phyloP scores from a whole-genome alignment of 2,329 filamentous ascomycete species.

The Grosmannia penicillata region DNA sequence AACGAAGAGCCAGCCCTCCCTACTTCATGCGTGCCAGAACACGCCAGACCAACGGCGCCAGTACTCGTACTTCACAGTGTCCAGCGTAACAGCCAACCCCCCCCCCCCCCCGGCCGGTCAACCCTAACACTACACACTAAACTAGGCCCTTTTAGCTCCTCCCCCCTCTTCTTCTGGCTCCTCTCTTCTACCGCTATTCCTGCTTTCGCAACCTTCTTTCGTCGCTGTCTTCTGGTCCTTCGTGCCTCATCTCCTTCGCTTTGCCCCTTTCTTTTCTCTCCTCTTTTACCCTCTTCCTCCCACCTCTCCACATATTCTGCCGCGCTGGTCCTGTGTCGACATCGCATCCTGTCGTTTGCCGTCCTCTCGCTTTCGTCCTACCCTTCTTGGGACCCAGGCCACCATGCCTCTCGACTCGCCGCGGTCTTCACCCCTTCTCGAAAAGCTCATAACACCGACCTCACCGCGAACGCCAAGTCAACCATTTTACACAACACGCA shows the following conservation, averaged over 20 bases:
- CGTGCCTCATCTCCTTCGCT: not conserved
- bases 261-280: not conserved
- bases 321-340: no score
- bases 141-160: not conserved
- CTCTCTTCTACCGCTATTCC: not conserved
- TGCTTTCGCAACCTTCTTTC: not conserved
- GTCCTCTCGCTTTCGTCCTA: not conserved
- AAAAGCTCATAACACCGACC: constrained; percentile 7
- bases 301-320: no score
- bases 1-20: no score
- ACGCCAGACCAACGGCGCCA: no score
- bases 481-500: not conserved
- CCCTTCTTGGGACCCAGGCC: not conserved
- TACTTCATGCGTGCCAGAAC: no score
- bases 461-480: constrained; percentile 4
- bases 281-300: not conserved
- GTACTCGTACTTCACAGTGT: no score
- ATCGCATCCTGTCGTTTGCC: no score
- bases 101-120: no score
- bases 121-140: no score
- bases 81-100: no score
- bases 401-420: constrained; percentile 8
- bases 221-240: not conserved
- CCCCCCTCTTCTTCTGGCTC: no score
- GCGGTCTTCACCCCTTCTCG: constrained; percentile 8